These are phyloP conservation scores for Epichloe gansuensis DNA, from an alignment of 2,329 filamentous ascomycete species.

Conservation along the genomic window DNA sequence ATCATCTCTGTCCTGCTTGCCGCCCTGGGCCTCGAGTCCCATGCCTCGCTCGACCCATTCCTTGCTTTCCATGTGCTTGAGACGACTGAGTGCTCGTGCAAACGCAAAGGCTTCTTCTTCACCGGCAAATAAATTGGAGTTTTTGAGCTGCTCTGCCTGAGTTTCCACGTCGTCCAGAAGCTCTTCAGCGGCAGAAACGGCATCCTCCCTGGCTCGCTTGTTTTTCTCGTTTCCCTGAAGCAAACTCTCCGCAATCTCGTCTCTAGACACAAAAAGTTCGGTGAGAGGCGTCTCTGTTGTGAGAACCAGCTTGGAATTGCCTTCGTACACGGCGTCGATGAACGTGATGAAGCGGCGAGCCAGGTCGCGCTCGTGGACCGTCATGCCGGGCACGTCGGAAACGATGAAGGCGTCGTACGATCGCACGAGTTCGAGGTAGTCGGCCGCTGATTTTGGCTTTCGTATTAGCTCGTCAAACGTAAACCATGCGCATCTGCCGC, in stretches of 20 bases:
- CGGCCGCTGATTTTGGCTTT: constrained; percentile 76
- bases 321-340: constrained; percentile 90
- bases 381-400: constrained; percentile 88
- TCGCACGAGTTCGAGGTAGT: constrained; percentile 84
- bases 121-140: constrained; percentile 75
- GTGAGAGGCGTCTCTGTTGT: constrained; percentile 77
- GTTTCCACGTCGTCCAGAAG: constrained; percentile 86
- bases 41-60: constrained; percentile 86
- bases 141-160: constrained; percentile 74
- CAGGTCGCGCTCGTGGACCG: constrained; percentile 68
- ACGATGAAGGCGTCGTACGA: constrained; percentile 89
- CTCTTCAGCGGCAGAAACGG: constrained; percentile 31
- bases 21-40: constrained; percentile 51
- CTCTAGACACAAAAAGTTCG: constrained; percentile 69
- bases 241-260: constrained; percentile 49
- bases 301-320: constrained; percentile 83
- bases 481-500: constrained; percentile 79
- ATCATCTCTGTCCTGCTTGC: constrained; percentile 50
- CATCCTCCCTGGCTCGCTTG: constrained; percentile 7
- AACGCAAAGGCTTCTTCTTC: constrained; percentile 97
- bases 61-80: constrained; percentile 85
- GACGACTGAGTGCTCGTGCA: constrained; percentile 68
- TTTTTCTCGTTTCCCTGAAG: constrained; percentile 33
- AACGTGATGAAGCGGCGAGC: constrained; percentile 94
- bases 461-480: constrained; percentile 88